phyloP scores from a whole-genome alignment of 2,329 filamentous ascomycete genomes.

The Parasarocladium wereldwijsianum region DNA sequence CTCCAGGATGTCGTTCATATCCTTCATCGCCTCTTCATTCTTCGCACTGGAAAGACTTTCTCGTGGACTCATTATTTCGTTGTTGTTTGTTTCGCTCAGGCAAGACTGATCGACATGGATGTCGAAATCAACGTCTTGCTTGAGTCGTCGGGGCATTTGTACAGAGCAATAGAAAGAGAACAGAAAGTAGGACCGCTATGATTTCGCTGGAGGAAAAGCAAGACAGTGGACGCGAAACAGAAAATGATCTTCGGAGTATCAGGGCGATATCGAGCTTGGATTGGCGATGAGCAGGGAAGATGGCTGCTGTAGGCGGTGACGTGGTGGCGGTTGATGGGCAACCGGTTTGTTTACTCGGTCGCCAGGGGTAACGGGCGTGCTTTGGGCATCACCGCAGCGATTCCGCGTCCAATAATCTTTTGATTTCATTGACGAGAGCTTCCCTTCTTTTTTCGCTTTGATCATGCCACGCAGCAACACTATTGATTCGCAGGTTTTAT shows the following conservation, averaged over 20 bases:
- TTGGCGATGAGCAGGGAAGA: not conserved
- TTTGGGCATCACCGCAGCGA: too few relatives aligned
- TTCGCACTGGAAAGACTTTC: slow-evolving; percentile 1
- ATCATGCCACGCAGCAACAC: too few relatives aligned
- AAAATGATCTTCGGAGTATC: not conserved
- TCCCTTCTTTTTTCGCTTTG: too few relatives aligned
- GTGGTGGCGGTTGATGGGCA: too few relatives aligned
- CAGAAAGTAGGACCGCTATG: not conserved
- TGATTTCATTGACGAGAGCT: too few relatives aligned
- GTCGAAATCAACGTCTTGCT: slow-evolving; percentile 26
- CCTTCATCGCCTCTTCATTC: not conserved
- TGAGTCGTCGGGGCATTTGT: slow-evolving; percentile 14
- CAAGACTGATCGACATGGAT: slow-evolving; percentile 34
- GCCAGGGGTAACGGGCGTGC: too few relatives aligned
- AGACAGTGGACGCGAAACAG: slow-evolving; percentile 2
- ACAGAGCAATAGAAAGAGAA: not conserved
- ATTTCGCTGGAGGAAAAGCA: not conserved
- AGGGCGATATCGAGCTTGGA: not conserved
- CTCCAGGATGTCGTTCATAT: slow-evolving; percentile 1
- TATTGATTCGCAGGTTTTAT: too few relatives aligned
- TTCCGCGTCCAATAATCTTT: too few relatives aligned
- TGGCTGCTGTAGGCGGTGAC: not conserved
- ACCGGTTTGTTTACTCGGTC: too few relatives aligned
- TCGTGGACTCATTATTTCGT: not conserved
- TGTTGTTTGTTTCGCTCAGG: slow-evolving; percentile 19